Base-by-base conservation (phyloP, 768 basidiomycete genomes). In the Suillus tomentosus region DNA sequence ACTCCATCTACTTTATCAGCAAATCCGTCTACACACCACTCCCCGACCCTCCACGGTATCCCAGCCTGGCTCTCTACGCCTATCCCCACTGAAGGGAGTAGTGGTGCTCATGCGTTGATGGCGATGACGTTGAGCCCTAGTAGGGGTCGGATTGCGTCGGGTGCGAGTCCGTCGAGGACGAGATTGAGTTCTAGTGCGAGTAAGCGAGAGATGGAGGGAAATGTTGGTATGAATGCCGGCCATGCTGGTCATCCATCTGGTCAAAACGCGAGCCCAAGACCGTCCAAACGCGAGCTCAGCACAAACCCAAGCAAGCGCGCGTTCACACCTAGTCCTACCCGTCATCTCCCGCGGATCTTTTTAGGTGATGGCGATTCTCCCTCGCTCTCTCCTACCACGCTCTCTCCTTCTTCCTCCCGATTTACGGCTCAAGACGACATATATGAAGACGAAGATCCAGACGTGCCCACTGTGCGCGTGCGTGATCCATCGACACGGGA, bases 81-180 rank as follows among this genome's bases (percentile, higher is more conserved):
- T 47, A 31, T 58, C 0, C 15, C 67, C 67, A 14, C 69, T 65
- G 31, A 68, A 68, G 55, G 68, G 39, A 24, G 13, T n/a, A 40
- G 60, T 61, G 55, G 67, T 65, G 42, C 74, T 69, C 69, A 75
- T 31, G 70, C 76, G 19, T 68, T 82, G 37, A 81, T 82, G 81
- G 77, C 79, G 10, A 77, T 82, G 68, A 77, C 79, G 57, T 62
- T 74, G 11, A 64, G 62, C 55, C 61, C 65, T 3, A 22, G 51
- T 15, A 60, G 54, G 40, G 37, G 50, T 60, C 57, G 57, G 4
- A 58, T 60, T 60, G 19, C 17, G 5, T 24, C 34, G 31, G n/a
- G 60, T n/a, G 31, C 53, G 14, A 62, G 53, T 22, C 54, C 55
- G 24, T 61, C 53, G 14, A 62, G 53, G 37, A 39, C 11, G 37